phyloP scores from a whole-genome alignment of 2,329 filamentous ascomycete genomes.

The Stagonosporopsis cucurbitacearum region DNA sequence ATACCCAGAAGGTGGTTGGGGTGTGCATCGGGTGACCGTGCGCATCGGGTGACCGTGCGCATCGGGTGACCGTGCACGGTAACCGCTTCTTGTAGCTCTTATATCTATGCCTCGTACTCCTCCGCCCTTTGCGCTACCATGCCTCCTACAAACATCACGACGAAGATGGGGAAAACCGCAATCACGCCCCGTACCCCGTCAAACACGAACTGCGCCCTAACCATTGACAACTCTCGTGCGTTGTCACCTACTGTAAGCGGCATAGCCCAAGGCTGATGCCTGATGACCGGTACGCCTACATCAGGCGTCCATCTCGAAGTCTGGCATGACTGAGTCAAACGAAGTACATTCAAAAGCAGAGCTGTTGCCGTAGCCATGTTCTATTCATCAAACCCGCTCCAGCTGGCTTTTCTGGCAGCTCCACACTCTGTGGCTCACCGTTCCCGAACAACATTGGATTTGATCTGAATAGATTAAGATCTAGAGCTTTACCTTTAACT shows the following conservation, averaged over 20 bases:
- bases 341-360: neutral
- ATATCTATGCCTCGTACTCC: neutral
- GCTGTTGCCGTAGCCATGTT: neutral
- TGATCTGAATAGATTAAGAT: neutral
- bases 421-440: neutral
- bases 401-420: neutral
- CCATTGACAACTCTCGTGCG: neutral
- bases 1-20: no score
- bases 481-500: neutral
- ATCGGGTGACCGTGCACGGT: no score
- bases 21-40: no score
- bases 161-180: neutral
- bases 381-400: neutral
- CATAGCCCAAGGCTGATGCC: constrained; percentile 1
- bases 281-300: neutral
- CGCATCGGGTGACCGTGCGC: no score
- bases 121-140: neutral
- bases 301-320: constrained; percentile 2
- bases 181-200: neutral
- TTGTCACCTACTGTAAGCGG: neutral
- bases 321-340: neutral
- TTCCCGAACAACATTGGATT: neutral
- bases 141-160: neutral
- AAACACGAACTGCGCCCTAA: neutral
- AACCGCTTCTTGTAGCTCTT: neutral